These are phyloP conservation scores for Mrakia frigida DNA, from an alignment of 768 basidiomycete genomes.

Conservation along the genomic window DNA sequence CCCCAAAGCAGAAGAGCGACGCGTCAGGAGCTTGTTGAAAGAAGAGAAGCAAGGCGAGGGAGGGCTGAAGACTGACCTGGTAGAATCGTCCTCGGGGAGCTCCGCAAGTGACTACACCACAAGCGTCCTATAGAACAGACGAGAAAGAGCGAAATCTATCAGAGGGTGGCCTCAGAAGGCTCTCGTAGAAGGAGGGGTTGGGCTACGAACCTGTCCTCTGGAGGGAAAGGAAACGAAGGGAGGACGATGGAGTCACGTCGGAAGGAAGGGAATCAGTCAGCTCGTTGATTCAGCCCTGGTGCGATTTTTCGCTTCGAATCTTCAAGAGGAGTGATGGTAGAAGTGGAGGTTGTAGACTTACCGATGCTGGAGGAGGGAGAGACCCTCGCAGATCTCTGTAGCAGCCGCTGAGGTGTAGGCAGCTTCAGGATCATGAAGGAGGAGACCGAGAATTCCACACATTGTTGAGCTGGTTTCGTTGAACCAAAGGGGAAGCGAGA, in stretches of 20 bases:
- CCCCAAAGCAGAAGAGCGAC: not conserved
- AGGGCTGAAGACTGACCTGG: constrained; percentile 54
- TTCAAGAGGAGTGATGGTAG: constrained; percentile 40
- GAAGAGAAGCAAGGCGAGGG: not conserved
- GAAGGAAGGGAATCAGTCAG: not conserved
- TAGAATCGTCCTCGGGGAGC: constrained; percentile 81
- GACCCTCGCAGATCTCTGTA: constrained; percentile 83
- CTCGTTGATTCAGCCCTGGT: not conserved
- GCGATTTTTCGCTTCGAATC: not conserved
- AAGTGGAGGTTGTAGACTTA: constrained; percentile 22
- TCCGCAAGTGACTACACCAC: constrained; percentile 94
- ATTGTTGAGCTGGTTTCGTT: constrained; percentile 40
- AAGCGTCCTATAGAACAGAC: constrained; percentile 69
- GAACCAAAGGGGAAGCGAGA: not conserved
- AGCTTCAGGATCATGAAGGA: constrained; percentile 61
- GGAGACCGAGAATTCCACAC: constrained; percentile 89
- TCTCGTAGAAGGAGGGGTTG: not conserved
- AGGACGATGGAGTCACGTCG: not conserved
- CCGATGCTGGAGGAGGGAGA: constrained; percentile 88
- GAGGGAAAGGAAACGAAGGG: not conserved
- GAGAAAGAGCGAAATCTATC: not conserved
- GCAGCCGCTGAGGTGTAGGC: constrained; percentile 63
- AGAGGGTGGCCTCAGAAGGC: not conserved
- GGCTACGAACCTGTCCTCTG: constrained; percentile 31
- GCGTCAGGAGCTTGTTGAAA: not conserved